A percentile compares a stretch with the other conserved stretches of the same genome.
These are phyloP conservation scores for Leptodermis oblonga DNA, from an alignment of 257 asterid genomes.

Conservation along the genomic window DNA sequence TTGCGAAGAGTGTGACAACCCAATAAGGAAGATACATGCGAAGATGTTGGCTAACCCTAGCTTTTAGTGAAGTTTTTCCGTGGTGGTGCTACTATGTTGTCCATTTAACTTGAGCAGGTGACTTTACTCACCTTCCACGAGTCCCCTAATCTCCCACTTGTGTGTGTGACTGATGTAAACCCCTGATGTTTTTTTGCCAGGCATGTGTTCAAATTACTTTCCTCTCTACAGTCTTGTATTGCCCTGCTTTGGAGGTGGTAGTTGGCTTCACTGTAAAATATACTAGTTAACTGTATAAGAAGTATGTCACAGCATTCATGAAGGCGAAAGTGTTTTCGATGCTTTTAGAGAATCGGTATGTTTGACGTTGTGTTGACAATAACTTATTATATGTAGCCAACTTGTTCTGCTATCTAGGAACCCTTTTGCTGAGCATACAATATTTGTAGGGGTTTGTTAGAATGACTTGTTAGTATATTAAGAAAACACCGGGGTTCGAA, in stretches of 20 bases:
- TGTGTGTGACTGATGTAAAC: background rate
- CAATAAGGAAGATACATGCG: slow-evolving; percentile 36
- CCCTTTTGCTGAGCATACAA: too few species aligned
- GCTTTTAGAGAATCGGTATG: too few species aligned
- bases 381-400: background rate
- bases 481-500: too few species aligned
- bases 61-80: background rate
- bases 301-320: background rate
- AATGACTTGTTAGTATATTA: too few species aligned
- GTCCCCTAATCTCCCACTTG: background rate
- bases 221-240: too few species aligned
- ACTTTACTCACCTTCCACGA: background rate
- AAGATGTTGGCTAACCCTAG: background rate
- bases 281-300: too few species aligned
- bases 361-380: background rate
- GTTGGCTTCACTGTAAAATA: background rate
- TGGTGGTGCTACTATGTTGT: background rate
- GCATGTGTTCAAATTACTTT: background rate
- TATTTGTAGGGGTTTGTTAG: too few species aligned
- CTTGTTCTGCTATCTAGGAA: too few species aligned
- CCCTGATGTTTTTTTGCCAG: background rate
- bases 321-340: background rate
- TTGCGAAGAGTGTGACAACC: slow-evolving; percentile 96
- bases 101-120: background rate
- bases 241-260: too few species aligned